A percentile compares a stretch with the other conserved stretches of the same genome.
Evolutionary conservation across 2,329 filamentous ascomycete genomes (phyloP).

Genomic region (Simplicillium aogashimaense): DNA sequence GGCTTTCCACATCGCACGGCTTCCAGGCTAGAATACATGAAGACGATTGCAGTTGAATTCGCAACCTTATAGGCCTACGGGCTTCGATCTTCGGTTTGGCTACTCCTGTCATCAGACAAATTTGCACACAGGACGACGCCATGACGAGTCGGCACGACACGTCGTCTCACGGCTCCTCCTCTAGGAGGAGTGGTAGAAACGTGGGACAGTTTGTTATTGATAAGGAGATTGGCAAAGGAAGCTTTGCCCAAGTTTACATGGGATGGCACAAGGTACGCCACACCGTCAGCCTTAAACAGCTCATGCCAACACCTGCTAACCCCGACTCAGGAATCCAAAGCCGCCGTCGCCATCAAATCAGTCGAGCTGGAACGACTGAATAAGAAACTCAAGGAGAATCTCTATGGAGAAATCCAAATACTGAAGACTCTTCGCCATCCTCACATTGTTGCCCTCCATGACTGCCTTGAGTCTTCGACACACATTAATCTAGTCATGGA

Average conservation of each 20-base stretch:
- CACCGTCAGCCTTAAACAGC: slow-evolving; percentile 2
- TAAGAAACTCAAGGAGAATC: slow-evolving; percentile 92
- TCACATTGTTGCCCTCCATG: slow-evolving; percentile 92
- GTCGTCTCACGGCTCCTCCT: slow-evolving; percentile 21
- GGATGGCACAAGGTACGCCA: slow-evolving; percentile 65
- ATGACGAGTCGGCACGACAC: slow-evolving; percentile 29
- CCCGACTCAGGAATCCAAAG: slow-evolving; percentile 55
- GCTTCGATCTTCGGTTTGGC: too few species aligned
- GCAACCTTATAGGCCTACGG: too few species aligned
- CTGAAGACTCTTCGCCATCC: slow-evolving; percentile 89
- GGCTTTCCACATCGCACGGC: too few species aligned
- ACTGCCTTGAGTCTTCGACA: slow-evolving; percentile 76
- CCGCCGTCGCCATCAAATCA: slow-evolving; percentile 90
- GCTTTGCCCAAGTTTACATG: slow-evolving; percentile 92
- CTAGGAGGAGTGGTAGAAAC: slow-evolving; percentile 20
- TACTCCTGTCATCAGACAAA: too few species aligned
- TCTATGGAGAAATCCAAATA: slow-evolving; percentile 91
- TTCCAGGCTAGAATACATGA: too few species aligned
- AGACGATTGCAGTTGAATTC: too few species aligned
- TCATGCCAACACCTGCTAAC: slow-evolving; percentile 7
- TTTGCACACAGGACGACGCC: slow-evolving; percentile 12
- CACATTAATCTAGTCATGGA: slow-evolving; percentile 98
- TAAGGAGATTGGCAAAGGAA: slow-evolving; percentile 90
- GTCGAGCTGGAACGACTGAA: slow-evolving; percentile 86
- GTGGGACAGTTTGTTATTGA: slow-evolving; percentile 74